phyloP scores from a whole-genome alignment of 2,329 filamentous ascomycete species.

The Calonectria hawksworthii region DNA sequence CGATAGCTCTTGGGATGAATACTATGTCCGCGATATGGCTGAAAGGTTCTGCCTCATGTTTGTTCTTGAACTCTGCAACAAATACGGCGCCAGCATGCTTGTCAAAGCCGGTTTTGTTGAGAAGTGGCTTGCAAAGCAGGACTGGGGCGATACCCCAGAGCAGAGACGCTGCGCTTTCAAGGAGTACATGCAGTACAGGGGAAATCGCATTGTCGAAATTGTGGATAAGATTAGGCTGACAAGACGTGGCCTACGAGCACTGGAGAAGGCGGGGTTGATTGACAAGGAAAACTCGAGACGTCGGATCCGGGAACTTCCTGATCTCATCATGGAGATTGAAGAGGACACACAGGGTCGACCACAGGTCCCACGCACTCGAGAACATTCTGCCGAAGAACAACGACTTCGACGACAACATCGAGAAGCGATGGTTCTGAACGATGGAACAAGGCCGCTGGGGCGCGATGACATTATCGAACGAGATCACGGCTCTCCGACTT shows the following conservation, averaged over 20 bases:
- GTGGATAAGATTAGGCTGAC: slow-evolving; percentile 64
- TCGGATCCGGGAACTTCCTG: slow-evolving; percentile 47
- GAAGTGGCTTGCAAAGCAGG: slow-evolving; percentile 81
- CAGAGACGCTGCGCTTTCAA: slow-evolving; percentile 68
- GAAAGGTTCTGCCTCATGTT: slow-evolving; percentile 74
- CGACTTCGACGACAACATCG: slow-evolving; percentile 81
- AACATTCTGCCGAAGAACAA: slow-evolving; percentile 76
- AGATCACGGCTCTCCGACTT: slow-evolving; percentile 60
- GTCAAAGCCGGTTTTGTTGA: slow-evolving; percentile 76
- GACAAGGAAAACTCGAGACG: slow-evolving; percentile 51
- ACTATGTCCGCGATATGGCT: slow-evolving; percentile 71
- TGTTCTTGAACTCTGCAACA: slow-evolving; percentile 69
- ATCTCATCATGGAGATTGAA: slow-evolving; percentile 52
- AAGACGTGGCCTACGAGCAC: slow-evolving; percentile 64
- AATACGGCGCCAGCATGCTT: slow-evolving; percentile 69
- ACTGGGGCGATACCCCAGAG: slow-evolving; percentile 72
- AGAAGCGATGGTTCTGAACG: slow-evolving; percentile 92
- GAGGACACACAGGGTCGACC: slow-evolving; percentile 44
- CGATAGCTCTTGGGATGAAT: slow-evolving; percentile 73
- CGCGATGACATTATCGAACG: slow-evolving; percentile 85
- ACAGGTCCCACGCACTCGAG: slow-evolving; percentile 53
- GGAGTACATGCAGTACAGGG: slow-evolving; percentile 63
- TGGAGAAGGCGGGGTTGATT: slow-evolving; percentile 64
- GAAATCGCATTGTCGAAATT: slow-evolving; percentile 67
- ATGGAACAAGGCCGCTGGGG: slow-evolving; percentile 81